Base-by-base conservation (phyloP, 768 basidiomycete species). In the Boletellus emodensis region DNA sequence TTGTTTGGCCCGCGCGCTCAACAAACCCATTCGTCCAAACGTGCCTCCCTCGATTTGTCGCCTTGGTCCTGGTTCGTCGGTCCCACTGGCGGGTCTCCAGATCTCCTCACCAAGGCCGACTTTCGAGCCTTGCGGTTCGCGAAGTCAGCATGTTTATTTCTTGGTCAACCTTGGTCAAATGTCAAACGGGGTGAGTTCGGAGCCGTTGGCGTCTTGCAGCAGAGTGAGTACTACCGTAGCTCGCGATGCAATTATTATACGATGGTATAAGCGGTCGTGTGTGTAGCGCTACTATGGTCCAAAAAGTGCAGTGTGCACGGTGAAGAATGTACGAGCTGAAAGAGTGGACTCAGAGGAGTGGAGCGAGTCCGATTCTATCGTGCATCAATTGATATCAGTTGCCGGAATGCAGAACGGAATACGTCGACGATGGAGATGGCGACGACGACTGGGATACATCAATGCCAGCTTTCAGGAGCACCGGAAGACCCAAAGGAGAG, bases 401-500 rank as follows among this genome's bases (percentile, higher is more conserved):
- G 24, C 43, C 24, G 22, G 46, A 24, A 50, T 57, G 54, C 7
- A 64, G 44, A 18, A 49, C 14, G 40, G 59, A 59, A 51, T 61
- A 57, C 17, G 48, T 55, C 30, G 70, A 67, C 20, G 55, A 53
- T 34, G 64, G 62, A 6, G 63, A 61, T 40, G 62, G 59, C 30
- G 52, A 60, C 12, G 49, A 48, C 11, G 62, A 64, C 26, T 53
- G 57, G 10, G 49, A 56, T 26, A 41, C 46, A 20, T 59, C 53
- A 13, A 52, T 58, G 34, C 47, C 48, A 5, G 47, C 35, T 49
- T 59, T 61, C 38, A 46, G 40, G 44, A 61, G 61, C 11, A 37
- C 10, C n/a, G 59, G 51, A 24, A 55, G 32, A 14, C 46, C 33
- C 30, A 48, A 48, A 40, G 53, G 51, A 34, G 59, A 46, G 18